Conservation (phyloP, 768 basidiomycete species). For the Boletales sp. region DNA sequence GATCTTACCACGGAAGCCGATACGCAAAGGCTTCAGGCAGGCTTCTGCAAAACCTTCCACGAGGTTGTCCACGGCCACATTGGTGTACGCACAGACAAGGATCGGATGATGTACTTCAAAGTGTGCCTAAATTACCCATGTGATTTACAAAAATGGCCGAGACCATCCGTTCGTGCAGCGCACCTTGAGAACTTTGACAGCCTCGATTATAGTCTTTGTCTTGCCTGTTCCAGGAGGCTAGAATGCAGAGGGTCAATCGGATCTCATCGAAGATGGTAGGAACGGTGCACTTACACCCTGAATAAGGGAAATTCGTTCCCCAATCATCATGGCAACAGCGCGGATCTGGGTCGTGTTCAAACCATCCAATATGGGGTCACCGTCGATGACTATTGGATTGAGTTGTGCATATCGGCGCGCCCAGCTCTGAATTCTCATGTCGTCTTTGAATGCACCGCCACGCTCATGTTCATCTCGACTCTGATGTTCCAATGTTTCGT, state of each 20-base stretch:
- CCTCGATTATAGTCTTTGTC: conserved; percentile 87
- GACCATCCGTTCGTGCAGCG: neutral
- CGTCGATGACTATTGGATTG: conserved; percentile 64
- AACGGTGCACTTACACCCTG: conserved; percentile 65
- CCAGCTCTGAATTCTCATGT: conserved; percentile 83
- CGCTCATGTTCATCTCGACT: conserved; percentile 22
- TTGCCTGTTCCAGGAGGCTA: conserved; percentile 93
- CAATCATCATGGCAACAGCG: conserved; percentile 86
- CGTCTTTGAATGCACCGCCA: conserved; percentile 58
- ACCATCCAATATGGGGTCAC: conserved; percentile 65
- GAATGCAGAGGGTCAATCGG: conserved; percentile 3
- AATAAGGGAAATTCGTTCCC: conserved; percentile 71
- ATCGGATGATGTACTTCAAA: conserved; percentile 83
- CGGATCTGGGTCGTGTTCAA: conserved; percentile 76
- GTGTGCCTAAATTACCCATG: conserved; percentile 45
- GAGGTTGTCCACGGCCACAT: conserved; percentile 89
- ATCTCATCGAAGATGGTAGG: neutral
- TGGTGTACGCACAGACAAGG: conserved; percentile 92
- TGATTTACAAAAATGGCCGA: neutral
- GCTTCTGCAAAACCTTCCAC: conserved; percentile 65
- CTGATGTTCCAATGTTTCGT: conserved; percentile 37
- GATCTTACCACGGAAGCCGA: conserved; percentile 64
- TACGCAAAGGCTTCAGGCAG: conserved; percentile 70
- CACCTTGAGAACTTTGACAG: conserved; percentile 76
- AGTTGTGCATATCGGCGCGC: conserved; percentile 57